phyloP scores from a whole-genome alignment of 176 grass and related monocot species.

The Ensete glaucum region DNA sequence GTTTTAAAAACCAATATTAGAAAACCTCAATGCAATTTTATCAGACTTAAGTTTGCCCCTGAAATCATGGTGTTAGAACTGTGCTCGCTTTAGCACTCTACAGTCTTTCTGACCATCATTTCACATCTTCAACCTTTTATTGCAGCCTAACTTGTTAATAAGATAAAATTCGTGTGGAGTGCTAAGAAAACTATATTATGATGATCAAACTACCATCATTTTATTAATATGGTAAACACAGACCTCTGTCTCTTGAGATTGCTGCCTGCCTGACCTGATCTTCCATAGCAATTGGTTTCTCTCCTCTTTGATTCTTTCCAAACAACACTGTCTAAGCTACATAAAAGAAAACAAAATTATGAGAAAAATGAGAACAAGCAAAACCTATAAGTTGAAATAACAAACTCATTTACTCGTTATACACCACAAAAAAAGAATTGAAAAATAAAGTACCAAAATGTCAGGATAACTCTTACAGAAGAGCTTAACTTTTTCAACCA shows the following conservation, averaged over 20 bases:
- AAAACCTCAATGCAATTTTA: no score
- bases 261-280: constrained; percentile 30
- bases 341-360: constrained; percentile 11
- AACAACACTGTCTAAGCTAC: constrained; percentile 72
- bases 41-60: no score
- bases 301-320: constrained; percentile 56
- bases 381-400: neutral
- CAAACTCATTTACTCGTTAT: neutral
- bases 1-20: no score
- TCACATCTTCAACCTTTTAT: no score
- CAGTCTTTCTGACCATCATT: no score
- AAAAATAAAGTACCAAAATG: neutral
- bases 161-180: no score
- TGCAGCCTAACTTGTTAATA: no score
- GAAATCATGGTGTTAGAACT: no score
- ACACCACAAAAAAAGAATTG: neutral
- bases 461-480: neutral
- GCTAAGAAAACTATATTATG: neutral
- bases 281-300: constrained; percentile 67
- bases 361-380: neutral
- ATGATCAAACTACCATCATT: neutral
- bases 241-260: constrained; percentile 51
- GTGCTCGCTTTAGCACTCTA: no score
- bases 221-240: neutral
- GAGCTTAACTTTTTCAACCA: neutral